A percentile compares a stretch with the other conserved stretches of the same genome.
Conservation (phyloP, 2,329 filamentous ascomycete species). For the Colletotrichum liriopes region DNA sequence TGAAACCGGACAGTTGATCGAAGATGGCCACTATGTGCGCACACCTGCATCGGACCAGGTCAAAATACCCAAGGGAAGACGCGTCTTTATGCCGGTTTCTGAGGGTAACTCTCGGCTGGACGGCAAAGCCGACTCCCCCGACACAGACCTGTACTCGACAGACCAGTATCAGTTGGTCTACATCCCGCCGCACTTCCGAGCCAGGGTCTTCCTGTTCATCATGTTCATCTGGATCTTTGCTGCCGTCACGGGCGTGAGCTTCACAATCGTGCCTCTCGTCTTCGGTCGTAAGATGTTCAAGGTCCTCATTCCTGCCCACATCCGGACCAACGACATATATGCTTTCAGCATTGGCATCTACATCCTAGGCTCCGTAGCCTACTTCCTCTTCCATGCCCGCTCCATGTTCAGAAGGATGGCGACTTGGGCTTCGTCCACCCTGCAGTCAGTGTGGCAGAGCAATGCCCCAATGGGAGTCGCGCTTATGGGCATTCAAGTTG, state of each 20-base stretch:
- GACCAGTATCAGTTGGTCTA: conserved; percentile 81
- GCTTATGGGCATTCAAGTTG: conserved; percentile 51
- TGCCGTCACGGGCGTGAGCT: conserved; percentile 85
- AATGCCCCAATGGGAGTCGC: conserved; percentile 51
- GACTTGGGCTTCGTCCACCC: conserved; percentile 49
- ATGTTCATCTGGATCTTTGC: conserved; percentile 94
- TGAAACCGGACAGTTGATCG: conserved; percentile 68
- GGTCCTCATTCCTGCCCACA: conserved; percentile 77
- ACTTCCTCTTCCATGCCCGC: conserved; percentile 70
- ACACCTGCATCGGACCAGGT: conserved; percentile 97
- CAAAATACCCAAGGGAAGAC: conserved; percentile 87
- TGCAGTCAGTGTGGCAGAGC: conserved; percentile 50
- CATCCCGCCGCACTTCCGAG: conserved; percentile 86
- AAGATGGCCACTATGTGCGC: conserved; percentile 87
- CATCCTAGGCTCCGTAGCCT: conserved; percentile 78
- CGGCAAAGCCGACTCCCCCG: conserved; percentile 70
- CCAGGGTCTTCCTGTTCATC: conserved; percentile 88
- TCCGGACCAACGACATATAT: conserved; percentile 93
- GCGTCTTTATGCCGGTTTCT: conserved; percentile 85
- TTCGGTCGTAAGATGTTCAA: conserved; percentile 87
- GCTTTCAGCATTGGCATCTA: conserved; percentile 95
- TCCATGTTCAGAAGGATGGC: conserved; percentile 54
- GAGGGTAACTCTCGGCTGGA: conserved; percentile 77
- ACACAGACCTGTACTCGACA: conserved; percentile 68
- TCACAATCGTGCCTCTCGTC: conserved; percentile 89